Evolutionary conservation across 208 protist species (phyloP), one percentile per base, ranked within the genome.

Genomic region (Porcisia hertigi): DNA sequence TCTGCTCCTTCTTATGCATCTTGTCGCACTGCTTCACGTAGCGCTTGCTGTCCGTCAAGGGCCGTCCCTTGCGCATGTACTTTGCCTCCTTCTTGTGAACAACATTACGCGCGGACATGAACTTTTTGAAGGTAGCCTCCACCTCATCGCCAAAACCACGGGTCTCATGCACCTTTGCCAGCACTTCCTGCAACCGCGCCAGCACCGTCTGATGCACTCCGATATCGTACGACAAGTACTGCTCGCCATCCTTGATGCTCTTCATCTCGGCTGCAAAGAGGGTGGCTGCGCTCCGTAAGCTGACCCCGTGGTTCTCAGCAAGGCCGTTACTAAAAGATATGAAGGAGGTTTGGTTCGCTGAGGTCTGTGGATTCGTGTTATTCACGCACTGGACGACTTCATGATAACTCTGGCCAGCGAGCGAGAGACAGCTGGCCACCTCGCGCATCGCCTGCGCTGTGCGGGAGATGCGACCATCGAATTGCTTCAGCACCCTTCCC

Each of bases 71-170:
- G 11, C 73, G 71, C 16, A 55, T 30, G 71, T 93, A 93, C 78
- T 93, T 93, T 14, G 65, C 58, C 58, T 85, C 72, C 71, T 93
- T 91, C 41, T 84, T 81, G 34, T 80, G 63, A n/a, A 85, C 86
- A 1, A 82, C 53, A 25, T 71, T 75, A 18, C 69, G 52, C 20
- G 77, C 71, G 12, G 81, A 64, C 1, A 67, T 73, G 25, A 82
- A 36, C 69, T 82, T 86, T 43, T 81, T 60, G 52, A 86, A 65
- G 4, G 74, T 70, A 1, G 47, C 16, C 14, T 39, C 54, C 45
- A 78, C 67, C 43, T 77, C 69, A 30, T 89, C 76, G 36, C 86
- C 88, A 39, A 85, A 70, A 12, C 71, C 49, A 1, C 70, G 23
- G 0, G 82, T 75, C 70, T 82, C 84, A 41, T 79, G 84, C 3